phyloP scores from a whole-genome alignment of 768 basidiomycete species.

The Termitomyces sp. region DNA sequence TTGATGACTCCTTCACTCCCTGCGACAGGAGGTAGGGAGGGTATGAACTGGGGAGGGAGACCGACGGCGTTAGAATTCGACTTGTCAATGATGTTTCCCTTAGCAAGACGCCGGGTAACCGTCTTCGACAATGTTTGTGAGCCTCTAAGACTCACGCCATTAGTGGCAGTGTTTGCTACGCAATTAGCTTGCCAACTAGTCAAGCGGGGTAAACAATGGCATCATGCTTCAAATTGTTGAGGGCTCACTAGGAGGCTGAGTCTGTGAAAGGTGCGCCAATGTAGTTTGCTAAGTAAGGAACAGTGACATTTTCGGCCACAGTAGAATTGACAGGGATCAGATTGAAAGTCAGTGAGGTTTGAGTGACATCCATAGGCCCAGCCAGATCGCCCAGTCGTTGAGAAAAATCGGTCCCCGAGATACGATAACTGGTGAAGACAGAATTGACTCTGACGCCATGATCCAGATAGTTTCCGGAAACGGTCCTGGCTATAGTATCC shows the following conservation, averaged over 20 bases:
- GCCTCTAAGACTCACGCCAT: conserved; percentile 41
- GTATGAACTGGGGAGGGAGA: conserved; percentile 43
- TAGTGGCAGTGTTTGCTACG: conserved; percentile 42
- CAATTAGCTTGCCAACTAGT: conserved; percentile 35
- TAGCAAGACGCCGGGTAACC: conserved; percentile 17
- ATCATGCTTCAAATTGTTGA: not conserved
- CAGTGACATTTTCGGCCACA: conserved; percentile 38
- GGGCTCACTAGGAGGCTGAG: conserved; percentile 41
- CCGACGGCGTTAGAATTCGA: conserved; percentile 33
- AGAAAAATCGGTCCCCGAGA: conserved; percentile 40
- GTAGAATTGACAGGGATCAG: conserved; percentile 43
- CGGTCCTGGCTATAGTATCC: conserved; percentile 49
- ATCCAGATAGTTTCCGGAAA: conserved; percentile 62
- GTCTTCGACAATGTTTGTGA: not conserved
- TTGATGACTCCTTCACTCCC: conserved; percentile 51
- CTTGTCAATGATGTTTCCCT: conserved; percentile 38
- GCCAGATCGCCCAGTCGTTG: conserved; percentile 56
- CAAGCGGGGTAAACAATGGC: not conserved
- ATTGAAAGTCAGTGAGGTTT: conserved; percentile 41
- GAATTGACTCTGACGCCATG: conserved; percentile 61
- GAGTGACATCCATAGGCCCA: conserved; percentile 44
- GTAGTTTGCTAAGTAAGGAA: conserved; percentile 50
- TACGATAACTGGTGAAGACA: conserved; percentile 55
- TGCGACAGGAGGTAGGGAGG: conserved; percentile 36
- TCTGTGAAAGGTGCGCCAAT: conserved; percentile 47